Conservation (phyloP, 805 yeast species). For the Candida tibetensis region DNA sequence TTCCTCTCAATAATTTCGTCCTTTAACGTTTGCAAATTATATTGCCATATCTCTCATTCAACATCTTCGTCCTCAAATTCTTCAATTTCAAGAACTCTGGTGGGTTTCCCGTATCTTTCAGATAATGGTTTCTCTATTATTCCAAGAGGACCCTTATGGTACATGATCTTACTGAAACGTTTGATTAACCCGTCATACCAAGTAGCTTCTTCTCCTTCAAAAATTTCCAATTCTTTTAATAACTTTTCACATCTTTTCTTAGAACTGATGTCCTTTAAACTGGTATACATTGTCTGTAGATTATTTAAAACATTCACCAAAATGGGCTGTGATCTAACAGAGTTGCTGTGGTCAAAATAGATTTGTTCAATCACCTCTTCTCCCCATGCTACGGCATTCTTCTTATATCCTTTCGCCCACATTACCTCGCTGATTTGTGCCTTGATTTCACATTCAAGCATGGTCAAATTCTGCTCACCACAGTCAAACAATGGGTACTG, state of each 20-base stretch:
- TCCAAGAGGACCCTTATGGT: slow-evolving; percentile 42
- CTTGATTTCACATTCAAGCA: slow-evolving; percentile 30
- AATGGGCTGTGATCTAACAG: slow-evolving; percentile 27
- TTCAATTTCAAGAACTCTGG: slow-evolving; percentile 34
- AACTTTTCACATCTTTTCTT: slow-evolving; percentile 28
- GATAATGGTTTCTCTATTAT: slow-evolving; percentile 37
- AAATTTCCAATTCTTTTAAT: slow-evolving; percentile 20
- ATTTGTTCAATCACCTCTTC: slow-evolving; percentile 40
- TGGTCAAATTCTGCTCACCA: slow-evolving; percentile 24
- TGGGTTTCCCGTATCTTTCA: slow-evolving; percentile 38
- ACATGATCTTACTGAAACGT: slow-evolving; percentile 37
- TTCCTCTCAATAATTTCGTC: no score
- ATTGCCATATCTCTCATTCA: slow-evolving; percentile 22
- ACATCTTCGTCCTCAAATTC: slow-evolving; percentile 42
- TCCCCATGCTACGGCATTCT: slow-evolving; percentile 40
- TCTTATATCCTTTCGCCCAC: slow-evolving; percentile 39
- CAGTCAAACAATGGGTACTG: slow-evolving; percentile 38
- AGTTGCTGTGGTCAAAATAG: slow-evolving; percentile 27
- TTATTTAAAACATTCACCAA: slow-evolving; percentile 30
- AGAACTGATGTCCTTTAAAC: slow-evolving; percentile 21
- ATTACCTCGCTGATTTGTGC: slow-evolving; percentile 41
- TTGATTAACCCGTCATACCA: slow-evolving; percentile 36
- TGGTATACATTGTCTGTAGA: slow-evolving; percentile 31
- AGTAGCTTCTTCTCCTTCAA: slow-evolving; percentile 21
- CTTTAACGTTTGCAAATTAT: no score